Evolutionary conservation across 2,329 filamentous ascomycete genomes (phyloP).

Genomic region (Sarocladium oryzae): DNA sequence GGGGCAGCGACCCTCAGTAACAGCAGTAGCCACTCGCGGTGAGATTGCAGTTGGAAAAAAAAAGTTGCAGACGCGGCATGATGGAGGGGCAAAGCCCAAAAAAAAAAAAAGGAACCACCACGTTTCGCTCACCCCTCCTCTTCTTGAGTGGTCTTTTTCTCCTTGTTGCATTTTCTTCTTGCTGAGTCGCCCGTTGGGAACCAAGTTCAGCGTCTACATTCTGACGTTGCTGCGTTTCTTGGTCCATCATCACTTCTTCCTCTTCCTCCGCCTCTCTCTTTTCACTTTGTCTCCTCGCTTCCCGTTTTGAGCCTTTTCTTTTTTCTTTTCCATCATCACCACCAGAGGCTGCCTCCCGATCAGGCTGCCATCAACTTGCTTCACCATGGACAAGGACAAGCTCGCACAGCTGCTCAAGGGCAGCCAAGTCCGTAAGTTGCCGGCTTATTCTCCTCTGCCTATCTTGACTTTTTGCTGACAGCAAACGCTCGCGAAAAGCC

Average conservation of each 20-base stretch:
- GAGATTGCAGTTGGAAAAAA: background rate
- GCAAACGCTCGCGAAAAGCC: slow-evolving; percentile 44
- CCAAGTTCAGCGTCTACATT: background rate
- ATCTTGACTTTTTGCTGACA: slow-evolving; percentile 33
- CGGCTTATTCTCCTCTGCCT: no score
- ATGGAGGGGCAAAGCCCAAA: background rate
- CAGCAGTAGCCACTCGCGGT: background rate
- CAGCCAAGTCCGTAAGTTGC: slow-evolving; percentile 72
- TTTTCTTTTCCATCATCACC: background rate
- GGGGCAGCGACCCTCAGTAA: background rate
- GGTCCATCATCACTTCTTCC: slow-evolving; percentile 5
- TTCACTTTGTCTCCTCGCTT: background rate
- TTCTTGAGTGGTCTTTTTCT: background rate
- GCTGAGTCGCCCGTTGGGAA: background rate
- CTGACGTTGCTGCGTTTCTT: background rate
- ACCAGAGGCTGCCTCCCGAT: background rate
- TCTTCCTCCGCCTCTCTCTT: slow-evolving; percentile 11
- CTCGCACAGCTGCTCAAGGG: slow-evolving; percentile 83
- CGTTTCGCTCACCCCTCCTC: slow-evolving; percentile 1
- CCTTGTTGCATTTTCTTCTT: background rate
- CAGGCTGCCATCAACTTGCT: background rate
- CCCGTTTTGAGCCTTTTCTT: background rate
- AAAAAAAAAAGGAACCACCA: background rate
- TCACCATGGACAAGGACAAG: slow-evolving; percentile 51
- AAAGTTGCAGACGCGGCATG: slow-evolving; percentile 4